Evolutionary conservation across 2,329 filamentous ascomycete genomes (phyloP), one percentile per base, ranked within the genome.

Genomic region (Nothomitra cinnamomea): DNA sequence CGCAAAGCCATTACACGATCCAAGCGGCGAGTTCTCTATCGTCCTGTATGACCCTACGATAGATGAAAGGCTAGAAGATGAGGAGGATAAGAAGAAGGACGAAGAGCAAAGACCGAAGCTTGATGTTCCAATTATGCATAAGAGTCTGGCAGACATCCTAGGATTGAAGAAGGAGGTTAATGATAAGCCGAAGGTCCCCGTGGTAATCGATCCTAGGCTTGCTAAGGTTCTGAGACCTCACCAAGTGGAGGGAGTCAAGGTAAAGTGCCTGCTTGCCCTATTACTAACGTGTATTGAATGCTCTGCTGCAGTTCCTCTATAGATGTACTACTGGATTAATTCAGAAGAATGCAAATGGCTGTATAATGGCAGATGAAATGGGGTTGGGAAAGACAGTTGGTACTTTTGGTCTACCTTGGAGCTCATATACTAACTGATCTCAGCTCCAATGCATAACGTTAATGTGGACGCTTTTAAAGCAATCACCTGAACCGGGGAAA

Each of bases 291-390:
- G 21, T 47, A 36, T 21, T 47, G 22, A 53, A 32, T 24, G 19
- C 19, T 47, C 13, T n/a, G 17, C 17, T 13, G 36, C 56, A 72
- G 71, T 98, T 98, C 67, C 81, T 98, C 74, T 98, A 96, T 68
- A 79, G 80, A 59, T 94, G 87, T 63, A 88, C 92, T 4, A 96
- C 90, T 1, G 92, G 92, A n/a, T 77, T 96, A 75, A 85, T 96
- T 54, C 92, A 96, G 61, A 77, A 84, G 38, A 90, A 90, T 61
- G 92, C 92, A 50, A 86, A 95, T 66, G 92, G 92, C 1, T 98
- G 92, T 68, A 98, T 98, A 65, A 98, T 98, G 92, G 92, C 92
- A 53, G 92, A 98, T 65, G 92, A 95, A 65, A 98, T 98, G 92
- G 92, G 92, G 60, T 72, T 98, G 28, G 92, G 92, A 54, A 98